Conservation (phyloP, 352 stramenopile species). For the Phytophthora aleatoria region DNA sequence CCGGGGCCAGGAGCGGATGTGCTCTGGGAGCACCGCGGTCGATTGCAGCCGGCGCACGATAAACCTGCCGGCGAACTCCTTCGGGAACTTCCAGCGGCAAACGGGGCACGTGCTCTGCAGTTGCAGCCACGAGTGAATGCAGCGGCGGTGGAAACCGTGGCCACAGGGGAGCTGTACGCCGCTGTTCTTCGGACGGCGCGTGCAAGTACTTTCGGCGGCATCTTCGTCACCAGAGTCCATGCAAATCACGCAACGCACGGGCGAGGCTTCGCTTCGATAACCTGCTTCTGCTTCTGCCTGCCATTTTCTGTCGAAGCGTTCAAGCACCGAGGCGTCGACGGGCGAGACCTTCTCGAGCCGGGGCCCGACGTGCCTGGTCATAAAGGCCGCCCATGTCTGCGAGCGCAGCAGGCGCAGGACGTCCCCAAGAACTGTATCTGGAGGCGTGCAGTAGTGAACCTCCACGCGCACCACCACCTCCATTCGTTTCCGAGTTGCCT, state of each 20-base stretch:
- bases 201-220: neutral
- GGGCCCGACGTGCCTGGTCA: conserved; percentile 59
- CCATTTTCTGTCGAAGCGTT: conserved; percentile 31
- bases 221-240: conserved; percentile 66
- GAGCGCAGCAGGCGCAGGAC: conserved; percentile 65
- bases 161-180: conserved; percentile 77
- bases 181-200: neutral
- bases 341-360: conserved; percentile 61
- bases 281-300: conserved; percentile 9
- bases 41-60: conserved; percentile 52
- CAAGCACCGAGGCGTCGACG: conserved; percentile 41
- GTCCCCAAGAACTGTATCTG: conserved; percentile 47
- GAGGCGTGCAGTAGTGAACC: conserved; percentile 61
- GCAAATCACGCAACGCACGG: conserved; percentile 85
- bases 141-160: conserved; percentile 91
- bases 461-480: conserved; percentile 59
- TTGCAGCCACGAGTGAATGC: conserved; percentile 89
- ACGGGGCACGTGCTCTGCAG: conserved; percentile 91
- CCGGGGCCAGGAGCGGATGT: conserved; percentile 26
- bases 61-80: conserved; percentile 61
- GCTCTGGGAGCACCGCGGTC: conserved; percentile 39
- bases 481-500: conserved; percentile 33
- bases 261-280: conserved; percentile 1
- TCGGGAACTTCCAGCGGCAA: conserved; percentile 89
- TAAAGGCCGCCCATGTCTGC: conserved; percentile 62